A percentile compares a stretch with the other conserved stretches of the same genome.
phyloP scores from a whole-genome alignment of 805 yeast genomes.

The Zygosaccharomyces siamensis region DNA sequence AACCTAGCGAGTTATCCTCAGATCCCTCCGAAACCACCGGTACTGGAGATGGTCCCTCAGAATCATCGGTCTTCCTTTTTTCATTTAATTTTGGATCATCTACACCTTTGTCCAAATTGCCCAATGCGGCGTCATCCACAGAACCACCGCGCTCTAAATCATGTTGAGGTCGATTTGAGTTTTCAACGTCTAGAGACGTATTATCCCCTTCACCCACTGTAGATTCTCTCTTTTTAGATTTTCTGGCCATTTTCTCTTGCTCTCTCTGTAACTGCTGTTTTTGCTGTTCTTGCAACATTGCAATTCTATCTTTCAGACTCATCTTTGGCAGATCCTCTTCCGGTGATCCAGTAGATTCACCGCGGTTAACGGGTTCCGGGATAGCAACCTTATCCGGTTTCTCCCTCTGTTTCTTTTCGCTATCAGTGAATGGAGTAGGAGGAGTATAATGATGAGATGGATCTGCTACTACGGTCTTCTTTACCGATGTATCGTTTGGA shows the following conservation, averaged over 20 bases:
- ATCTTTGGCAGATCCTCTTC: slow-evolving; percentile 65
- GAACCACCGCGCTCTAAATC: background rate
- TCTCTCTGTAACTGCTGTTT: slow-evolving; percentile 72
- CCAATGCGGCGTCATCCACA: background rate
- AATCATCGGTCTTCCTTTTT: background rate
- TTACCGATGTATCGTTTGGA: slow-evolving; percentile 36
- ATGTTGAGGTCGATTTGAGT: slow-evolving; percentile 8
- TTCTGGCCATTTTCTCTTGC: slow-evolving; percentile 36
- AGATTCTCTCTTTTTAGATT: slow-evolving; percentile 19
- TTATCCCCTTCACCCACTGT: background rate
- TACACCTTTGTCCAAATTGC: background rate
- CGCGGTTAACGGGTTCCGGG: slow-evolving; percentile 21
- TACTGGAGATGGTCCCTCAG: background rate
- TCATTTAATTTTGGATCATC: background rate
- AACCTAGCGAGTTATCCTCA: slow-evolving; percentile 13
- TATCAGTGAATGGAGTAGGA: slow-evolving; percentile 26
- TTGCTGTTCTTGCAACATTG: slow-evolving; percentile 72
- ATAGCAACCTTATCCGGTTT: slow-evolving; percentile 16
- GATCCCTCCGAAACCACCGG: background rate
- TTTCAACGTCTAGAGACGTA: background rate
- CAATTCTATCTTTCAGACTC: slow-evolving; percentile 82
- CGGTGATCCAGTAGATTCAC: slow-evolving; percentile 20
- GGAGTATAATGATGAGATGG: slow-evolving; percentile 56
- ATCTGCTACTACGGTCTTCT: slow-evolving; percentile 53
- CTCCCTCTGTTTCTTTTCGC: slow-evolving; percentile 7